These are phyloP conservation scores for Calophaca sinica DNA, from an alignment of 306 rosid species.

Conservation along the genomic window DNA sequence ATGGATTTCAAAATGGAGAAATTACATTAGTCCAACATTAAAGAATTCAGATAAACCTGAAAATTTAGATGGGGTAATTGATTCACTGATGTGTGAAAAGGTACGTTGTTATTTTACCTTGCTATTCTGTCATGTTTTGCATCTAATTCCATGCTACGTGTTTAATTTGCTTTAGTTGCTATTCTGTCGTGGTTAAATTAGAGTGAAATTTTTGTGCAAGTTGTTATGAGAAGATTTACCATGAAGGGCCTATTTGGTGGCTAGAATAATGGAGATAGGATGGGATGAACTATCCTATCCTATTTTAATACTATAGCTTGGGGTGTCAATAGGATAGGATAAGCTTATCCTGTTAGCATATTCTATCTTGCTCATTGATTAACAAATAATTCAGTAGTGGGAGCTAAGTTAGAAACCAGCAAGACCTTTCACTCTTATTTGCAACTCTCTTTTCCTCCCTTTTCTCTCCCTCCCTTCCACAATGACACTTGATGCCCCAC, in stretches of 20 bases:
- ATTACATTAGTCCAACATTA: constrained; percentile 67
- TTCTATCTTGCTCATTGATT: no score
- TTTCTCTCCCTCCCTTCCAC: not conserved
- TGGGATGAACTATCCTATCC: not conserved
- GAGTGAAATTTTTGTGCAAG: not conserved
- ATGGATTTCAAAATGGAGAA: constrained; percentile 89
- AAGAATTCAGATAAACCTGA: constrained; percentile 81
- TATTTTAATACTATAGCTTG: constrained; percentile 9
- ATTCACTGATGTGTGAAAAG: constrained; percentile 78
- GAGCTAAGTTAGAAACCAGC: no score
- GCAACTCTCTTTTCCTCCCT: not conserved
- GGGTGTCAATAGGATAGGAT: not conserved
- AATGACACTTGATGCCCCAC: not conserved
- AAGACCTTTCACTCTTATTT: not conserved
- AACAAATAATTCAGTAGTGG: no score
- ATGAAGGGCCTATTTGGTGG: not conserved
- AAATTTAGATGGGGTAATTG: constrained; percentile 67
- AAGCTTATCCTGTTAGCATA: no score
- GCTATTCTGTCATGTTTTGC: constrained; percentile 31
- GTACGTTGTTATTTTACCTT: constrained; percentile 50
- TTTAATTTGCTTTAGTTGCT: constrained; percentile 24
- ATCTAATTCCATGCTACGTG: not conserved
- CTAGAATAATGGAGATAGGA: no score
- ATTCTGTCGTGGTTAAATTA: constrained; percentile 19
- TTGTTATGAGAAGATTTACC: constrained; percentile 5